Evolutionary conservation across 495 filamentous ascomycete species (phyloP), one percentile per base, ranked within the genome.

Genomic region (Ascodesmis nigricans): DNA sequence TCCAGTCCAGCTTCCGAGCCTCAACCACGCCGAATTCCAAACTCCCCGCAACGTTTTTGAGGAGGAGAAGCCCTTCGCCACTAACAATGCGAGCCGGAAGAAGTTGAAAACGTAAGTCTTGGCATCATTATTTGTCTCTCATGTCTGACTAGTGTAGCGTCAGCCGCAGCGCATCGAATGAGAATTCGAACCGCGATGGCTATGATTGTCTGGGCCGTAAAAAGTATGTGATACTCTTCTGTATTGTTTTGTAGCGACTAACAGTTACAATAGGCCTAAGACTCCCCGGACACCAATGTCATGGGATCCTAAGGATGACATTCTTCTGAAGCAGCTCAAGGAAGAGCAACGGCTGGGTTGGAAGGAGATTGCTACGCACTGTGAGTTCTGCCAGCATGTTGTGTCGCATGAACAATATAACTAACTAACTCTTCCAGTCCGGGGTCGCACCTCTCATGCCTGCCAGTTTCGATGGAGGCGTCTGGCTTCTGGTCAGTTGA

Each of bases 351-450:
- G 48, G 30, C 48, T 52, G 35, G 49, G 49, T 9, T 52, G 49
- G 49, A 52, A 52, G 27, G 48, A 52, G 40, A 52, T 52, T 11
- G 48, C 49, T 20, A 52, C 49, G 35, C 48, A 52, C 24, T 52
- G 48, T 52, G 39, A 36, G 47, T 29, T 29, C 36, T n/a, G n/a
- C 16, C 23, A 20, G 7, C 15, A 23, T 26, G 29, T 20, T 4
- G 7, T 6, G 24, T 10, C 23, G 21, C 18, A 33, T 14, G 29
- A 35, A 17, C 7, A 23, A 21, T n/a, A 32, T 23, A n/a, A 29
- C 16, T 47, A 33, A 19, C 41, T 50, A 45, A 50, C 28, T 18
- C 17, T 19, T 31, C 11, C 13, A 41, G 48, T 52, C 30, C 40
- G 35, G 14, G 48, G 48, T 5, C 44, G 49, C 31, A 52, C 49